Percentiles rank a stretch among this genome's conserved stretches.
Evolutionary conservation across 805 yeast species (phyloP).

Genomic region (Ogataea neopini): DNA sequence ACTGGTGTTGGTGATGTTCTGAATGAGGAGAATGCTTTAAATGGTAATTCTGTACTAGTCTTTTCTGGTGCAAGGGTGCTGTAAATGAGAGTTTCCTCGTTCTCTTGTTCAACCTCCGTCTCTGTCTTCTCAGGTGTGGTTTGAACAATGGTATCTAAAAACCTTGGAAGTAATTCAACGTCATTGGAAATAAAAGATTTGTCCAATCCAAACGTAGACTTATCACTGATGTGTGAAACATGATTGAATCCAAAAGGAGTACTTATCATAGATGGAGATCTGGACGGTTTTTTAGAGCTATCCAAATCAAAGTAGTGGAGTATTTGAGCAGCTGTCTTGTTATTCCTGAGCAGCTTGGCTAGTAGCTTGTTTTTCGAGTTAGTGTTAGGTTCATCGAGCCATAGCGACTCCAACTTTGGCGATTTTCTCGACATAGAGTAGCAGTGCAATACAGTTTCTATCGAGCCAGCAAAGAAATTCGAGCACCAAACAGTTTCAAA

Average conservation of each 20-base stretch:
- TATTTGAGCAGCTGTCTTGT: slow-evolving; percentile 18
- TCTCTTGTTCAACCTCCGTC: neutral
- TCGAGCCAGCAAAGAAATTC: neutral
- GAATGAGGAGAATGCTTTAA: slow-evolving; percentile 33
- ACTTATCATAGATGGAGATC: slow-evolving; percentile 26
- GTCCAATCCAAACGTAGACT: slow-evolving; percentile 33
- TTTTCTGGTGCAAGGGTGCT: slow-evolving; percentile 1
- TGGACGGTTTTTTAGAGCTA: slow-evolving; percentile 2
- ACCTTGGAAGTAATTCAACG: slow-evolving; percentile 13
- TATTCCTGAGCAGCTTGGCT: slow-evolving; percentile 11
- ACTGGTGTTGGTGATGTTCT: slow-evolving; percentile 32
- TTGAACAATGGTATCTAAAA: slow-evolving; percentile 10
- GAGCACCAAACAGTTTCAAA: no score
- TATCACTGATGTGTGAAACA: slow-evolving; percentile 35
- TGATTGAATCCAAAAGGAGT: slow-evolving; percentile 38
- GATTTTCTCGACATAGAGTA: slow-evolving; percentile 17
- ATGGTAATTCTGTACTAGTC: slow-evolving; percentile 8
- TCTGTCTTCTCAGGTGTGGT: neutral
- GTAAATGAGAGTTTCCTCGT: neutral
- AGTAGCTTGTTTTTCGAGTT: slow-evolving; percentile 11
- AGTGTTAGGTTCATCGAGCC: slow-evolving; percentile 25
- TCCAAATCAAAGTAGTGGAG: slow-evolving; percentile 24
- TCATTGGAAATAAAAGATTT: slow-evolving; percentile 26
- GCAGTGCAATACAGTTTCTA: neutral
- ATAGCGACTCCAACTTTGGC: slow-evolving; percentile 26